Percentiles rank a stretch among this genome's conserved stretches.
These are phyloP conservation scores for Xenoacremonium recifei DNA, from an alignment of 2,329 filamentous ascomycete species.

Conservation along the genomic window DNA sequence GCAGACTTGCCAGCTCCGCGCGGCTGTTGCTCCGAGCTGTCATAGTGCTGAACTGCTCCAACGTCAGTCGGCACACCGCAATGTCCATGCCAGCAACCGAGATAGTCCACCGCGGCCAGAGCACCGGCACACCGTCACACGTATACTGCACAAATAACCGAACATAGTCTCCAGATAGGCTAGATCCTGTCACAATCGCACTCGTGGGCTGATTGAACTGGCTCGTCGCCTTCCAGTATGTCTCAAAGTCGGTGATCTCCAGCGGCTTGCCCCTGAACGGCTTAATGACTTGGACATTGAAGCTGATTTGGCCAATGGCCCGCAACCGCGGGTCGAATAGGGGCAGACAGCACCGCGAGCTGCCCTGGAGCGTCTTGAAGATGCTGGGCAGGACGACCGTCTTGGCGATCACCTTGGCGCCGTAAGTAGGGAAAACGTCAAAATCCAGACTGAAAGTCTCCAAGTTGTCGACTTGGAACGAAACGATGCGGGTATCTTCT, in stretches of 20 bases:
- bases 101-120: slow-evolving; percentile 85
- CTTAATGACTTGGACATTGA: slow-evolving; percentile 94
- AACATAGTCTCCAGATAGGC: slow-evolving; percentile 92
- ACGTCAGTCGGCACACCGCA: slow-evolving; percentile 75
- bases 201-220: slow-evolving; percentile 79
- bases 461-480: slow-evolving; percentile 93
- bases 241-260: slow-evolving; percentile 97
- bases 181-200: slow-evolving; percentile 90
- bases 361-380: slow-evolving; percentile 74
- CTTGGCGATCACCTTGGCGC: slow-evolving; percentile 95
- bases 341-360: slow-evolving; percentile 78
- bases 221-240: slow-evolving; percentile 98
- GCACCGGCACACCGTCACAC: slow-evolving; percentile 78
- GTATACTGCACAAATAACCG: slow-evolving; percentile 91
- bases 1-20: slow-evolving; percentile 41
- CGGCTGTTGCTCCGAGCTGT: slow-evolving; percentile 44
- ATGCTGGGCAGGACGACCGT: slow-evolving; percentile 87
- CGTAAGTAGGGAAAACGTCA: slow-evolving; percentile 95
- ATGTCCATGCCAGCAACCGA: slow-evolving; percentile 74
- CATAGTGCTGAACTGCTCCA: slow-evolving; percentile 65
- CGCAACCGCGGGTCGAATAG: slow-evolving; percentile 89
- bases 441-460: slow-evolving; percentile 95
- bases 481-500: slow-evolving; percentile 89
- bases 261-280: slow-evolving; percentile 89
- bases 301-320: slow-evolving; percentile 90